These are phyloP conservation scores for Fragaria nilgerrensis DNA, from an alignment of 306 rosid species.

Conservation along the genomic window DNA sequence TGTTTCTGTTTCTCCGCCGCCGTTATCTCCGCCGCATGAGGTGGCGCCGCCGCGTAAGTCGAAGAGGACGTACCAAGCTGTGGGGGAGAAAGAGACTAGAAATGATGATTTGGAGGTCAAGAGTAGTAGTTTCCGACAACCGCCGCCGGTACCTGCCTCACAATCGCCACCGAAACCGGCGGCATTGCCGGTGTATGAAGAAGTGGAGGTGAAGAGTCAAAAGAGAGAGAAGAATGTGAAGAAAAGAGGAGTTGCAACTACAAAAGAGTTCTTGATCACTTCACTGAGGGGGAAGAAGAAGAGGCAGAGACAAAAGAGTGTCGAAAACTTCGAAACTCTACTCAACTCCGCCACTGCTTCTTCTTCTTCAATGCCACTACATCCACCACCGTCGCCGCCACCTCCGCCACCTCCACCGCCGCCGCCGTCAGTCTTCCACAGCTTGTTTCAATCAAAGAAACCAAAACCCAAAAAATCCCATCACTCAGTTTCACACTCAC, in stretches of 20 bases:
- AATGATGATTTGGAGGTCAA: background rate
- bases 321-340: constrained; percentile 52
- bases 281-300: constrained; percentile 53
- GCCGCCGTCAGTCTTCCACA: constrained; percentile 47
- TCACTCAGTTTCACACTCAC: constrained; percentile 20
- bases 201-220: constrained; percentile 15
- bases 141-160: background rate
- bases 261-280: constrained; percentile 51
- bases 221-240: constrained; percentile 37
- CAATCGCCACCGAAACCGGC: background rate
- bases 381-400: constrained; percentile 31
- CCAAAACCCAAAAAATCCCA: constrained; percentile 38
- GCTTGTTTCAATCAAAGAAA: constrained; percentile 51
- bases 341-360: constrained; percentile 27
- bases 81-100: constrained; percentile 4
- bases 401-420: constrained; percentile 31
- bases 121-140: background rate
- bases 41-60: constrained; percentile 24
- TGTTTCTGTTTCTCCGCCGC: background rate
- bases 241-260: constrained; percentile 41
- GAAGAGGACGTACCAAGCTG: constrained; percentile 34
- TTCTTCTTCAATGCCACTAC: constrained; percentile 19
- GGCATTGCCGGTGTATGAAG: background rate
- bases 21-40: constrained; percentile 18
- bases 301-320: constrained; percentile 55